Conservation (phyloP, 73 alveolate genomes). For the Tetrahymena malaccensis region DNA sequence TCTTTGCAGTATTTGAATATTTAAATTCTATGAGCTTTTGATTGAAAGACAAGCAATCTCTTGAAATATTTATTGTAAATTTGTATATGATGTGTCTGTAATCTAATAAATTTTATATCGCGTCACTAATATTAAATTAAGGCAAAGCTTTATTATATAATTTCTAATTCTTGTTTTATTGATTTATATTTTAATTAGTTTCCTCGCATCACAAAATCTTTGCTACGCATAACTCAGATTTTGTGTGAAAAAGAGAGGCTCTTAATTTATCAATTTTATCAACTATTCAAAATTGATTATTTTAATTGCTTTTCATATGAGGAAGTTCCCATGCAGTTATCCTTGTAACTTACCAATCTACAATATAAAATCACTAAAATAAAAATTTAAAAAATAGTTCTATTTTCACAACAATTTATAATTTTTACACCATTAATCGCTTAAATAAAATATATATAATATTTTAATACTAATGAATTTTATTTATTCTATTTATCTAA, state of each 20-base stretch:
- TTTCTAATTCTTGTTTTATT: not conserved
- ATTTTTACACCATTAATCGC: not conserved
- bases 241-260: not conserved
- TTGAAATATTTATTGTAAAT: too few species aligned
- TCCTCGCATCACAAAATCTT: not conserved
- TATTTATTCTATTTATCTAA: too few species aligned
- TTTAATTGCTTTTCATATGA: not conserved
- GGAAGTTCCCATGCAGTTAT: not conserved
- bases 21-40: too few species aligned
- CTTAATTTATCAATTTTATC: too few species aligned
- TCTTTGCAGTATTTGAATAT: not conserved
- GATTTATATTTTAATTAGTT: too few species aligned
- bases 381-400: not conserved
- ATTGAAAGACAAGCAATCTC: not conserved
- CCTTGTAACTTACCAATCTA: not conserved
- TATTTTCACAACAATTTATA: not conserved
- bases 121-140: not conserved
- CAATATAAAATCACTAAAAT: not conserved
- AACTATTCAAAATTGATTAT: not conserved
- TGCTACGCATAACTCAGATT: not conserved
- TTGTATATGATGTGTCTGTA: not conserved
- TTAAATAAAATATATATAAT: too few species aligned
- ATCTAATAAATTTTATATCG: not conserved
- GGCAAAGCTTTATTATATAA: not conserved
- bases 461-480: too few species aligned